Evolutionary conservation across 2,329 filamentous ascomycete genomes (phyloP), one percentile per base, ranked within the genome.

Genomic region (Aspergillus flavus): DNA sequence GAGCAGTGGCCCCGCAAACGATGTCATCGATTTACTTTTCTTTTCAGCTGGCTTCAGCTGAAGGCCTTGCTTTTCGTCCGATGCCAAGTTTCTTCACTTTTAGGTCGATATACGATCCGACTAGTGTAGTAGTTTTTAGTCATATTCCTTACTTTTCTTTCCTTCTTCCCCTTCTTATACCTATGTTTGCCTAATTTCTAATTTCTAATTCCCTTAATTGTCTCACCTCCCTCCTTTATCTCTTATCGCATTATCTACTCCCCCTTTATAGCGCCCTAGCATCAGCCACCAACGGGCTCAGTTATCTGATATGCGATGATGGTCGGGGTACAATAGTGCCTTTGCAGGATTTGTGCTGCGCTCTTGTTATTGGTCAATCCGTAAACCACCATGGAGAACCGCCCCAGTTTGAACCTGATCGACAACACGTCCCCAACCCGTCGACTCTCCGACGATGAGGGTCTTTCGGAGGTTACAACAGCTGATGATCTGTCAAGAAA

Each of bases 371-470:
- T 34, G 39, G 11, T 53, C 30, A 32, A 39, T 34, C 11, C 16
- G 30, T 56, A 54, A 54, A 21, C 58, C 36, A 68, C 45, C 58
- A 76, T 77, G 76, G 70, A 71, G 41, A 62, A 64, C 59, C n/a
- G 57, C 28, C 46, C 65, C 30, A 69, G 63, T 16, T 79, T 80
- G 54, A 71, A 70, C 53, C 72, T 82, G 14, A 68, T 81, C 65
- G 80, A 82, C 67, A 78, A 79, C 57, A 81, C 80, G 21, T 57
- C 66, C 30, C 68, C 78, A 11, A 63, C 65, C 26, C 69, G 72
- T 59, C 69, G 68, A 9, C 58, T 66, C 5, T 62, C 68, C 11
- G 66, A 68, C 61, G 73, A 71, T 6, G 67, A 69, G 9, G 57
- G 64, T 43, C 64, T 67, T 36, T 65, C 70, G 21, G 56, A 59